A percentile compares a stretch with the other conserved stretches of the same genome.
Conservation (phyloP, 192 early-diverging fungal species). For the Entomortierella chlamydospora region DNA sequence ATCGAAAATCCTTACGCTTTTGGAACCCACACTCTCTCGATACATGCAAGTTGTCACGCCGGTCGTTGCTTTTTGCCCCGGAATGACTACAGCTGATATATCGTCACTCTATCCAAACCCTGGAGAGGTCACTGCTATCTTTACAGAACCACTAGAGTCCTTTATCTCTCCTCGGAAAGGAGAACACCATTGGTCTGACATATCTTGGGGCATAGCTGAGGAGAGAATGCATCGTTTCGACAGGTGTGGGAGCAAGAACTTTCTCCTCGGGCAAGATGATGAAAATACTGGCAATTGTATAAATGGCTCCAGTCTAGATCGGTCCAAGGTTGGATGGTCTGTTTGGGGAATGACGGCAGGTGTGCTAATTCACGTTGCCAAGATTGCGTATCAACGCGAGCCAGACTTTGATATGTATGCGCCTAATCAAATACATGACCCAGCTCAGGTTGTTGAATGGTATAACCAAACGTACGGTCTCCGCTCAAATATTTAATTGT, state of each 20-base stretch:
- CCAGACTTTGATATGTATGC: slow-evolving; percentile 30
- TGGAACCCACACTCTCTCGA: slow-evolving; percentile 22
- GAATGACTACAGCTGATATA: slow-evolving; percentile 23
- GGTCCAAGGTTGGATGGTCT: slow-evolving; percentile 27
- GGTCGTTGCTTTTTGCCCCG: slow-evolving; percentile 27
- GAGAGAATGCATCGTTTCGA: slow-evolving; percentile 34
- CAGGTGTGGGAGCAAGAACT: slow-evolving; percentile 18
- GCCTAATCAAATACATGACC: slow-evolving; percentile 12
- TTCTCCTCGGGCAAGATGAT: background rate
- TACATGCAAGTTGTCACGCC: slow-evolving; percentile 47
- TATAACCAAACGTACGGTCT: slow-evolving; percentile 14
- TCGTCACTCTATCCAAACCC: slow-evolving; percentile 28
- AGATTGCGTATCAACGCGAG: slow-evolving; percentile 21
- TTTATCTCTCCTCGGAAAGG: slow-evolving; percentile 24
- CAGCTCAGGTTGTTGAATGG: slow-evolving; percentile 4
- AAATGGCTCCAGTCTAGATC: background rate
- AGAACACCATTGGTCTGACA: slow-evolving; percentile 20
- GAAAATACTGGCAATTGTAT: background rate
- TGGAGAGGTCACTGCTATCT: slow-evolving; percentile 43
- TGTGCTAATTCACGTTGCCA: slow-evolving; percentile 29
- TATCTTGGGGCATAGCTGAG: slow-evolving; percentile 14
- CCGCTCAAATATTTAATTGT: background rate
- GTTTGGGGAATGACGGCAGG: slow-evolving; percentile 44
- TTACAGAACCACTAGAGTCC: slow-evolving; percentile 19
- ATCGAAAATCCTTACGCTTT: slow-evolving; percentile 5